Base-by-base conservation (phyloP, 2,329 filamentous ascomycete genomes). In the Sporothrix brasiliensis region DNA sequence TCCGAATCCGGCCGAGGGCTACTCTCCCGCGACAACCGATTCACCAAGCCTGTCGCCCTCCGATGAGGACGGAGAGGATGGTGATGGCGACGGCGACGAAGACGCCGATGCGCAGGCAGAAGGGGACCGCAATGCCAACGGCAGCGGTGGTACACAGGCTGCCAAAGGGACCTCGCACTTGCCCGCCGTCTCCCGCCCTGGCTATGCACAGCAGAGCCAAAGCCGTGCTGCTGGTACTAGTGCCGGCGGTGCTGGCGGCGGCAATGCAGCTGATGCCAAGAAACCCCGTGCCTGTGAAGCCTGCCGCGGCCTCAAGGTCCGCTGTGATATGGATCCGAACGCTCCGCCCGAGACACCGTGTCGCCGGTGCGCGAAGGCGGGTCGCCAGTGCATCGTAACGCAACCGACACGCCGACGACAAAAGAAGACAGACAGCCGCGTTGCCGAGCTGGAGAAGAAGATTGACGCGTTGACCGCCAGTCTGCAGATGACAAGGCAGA, bases 361-460 rank as follows among this genome's bases (percentile, higher is more conserved):
- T 78, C 88, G 87, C 78, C 87, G 93, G 73, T 97, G 93, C 78
- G 86, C 87, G 67, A 97, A 96, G 80, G 91, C 92, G 2, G 88
- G 89, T n/a, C 84, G 93, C 50, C 84, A 84, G 73, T 97, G 93
- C 77, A 82, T 94, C 53, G 89, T 94, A 73, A 96, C 92, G 0
- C 87, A 89, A 73, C 92, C 86, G 16, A 87, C 84, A 41, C 79
- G 92, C 53, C 97, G 96, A 81, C 86, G 93, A 58, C 92, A 94
- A 82, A 97, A 94, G 83, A 97, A 97, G 84, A 93, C 92, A 69
- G 94, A 97, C 78, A 94, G 89, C 74, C 86, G 93, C 67, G 93
- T 97, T 14, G 91, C 93, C 10, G 93, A 97, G 82, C 84, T 97
- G 67, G 93, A 97, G 83, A 93, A 91, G 83, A 96, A 96, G 82